A percentile compares a stretch with the other conserved stretches of the same genome.
These are phyloP conservation scores for Hypholoma sublateritium DNA, from an alignment of 768 basidiomycete species.

Conservation along the genomic window DNA sequence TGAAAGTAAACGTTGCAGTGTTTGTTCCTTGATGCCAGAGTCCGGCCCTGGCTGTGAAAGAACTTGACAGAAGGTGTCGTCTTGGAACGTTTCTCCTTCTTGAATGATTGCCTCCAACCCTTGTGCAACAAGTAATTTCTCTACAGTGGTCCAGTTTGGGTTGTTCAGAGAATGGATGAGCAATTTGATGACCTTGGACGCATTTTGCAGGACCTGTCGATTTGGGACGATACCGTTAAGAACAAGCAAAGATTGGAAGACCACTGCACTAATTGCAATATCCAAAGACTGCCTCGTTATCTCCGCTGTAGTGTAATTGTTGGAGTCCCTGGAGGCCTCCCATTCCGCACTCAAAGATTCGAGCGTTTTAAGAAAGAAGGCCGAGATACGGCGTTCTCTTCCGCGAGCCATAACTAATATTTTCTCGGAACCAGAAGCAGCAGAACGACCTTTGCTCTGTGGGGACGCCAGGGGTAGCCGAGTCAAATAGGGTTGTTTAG, in stretches of 20 bases:
- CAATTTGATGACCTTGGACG: constrained; percentile 47
- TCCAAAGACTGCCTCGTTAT: constrained; percentile 69
- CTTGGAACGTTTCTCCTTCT: constrained; percentile 29
- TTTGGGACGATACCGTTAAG: constrained; percentile 66
- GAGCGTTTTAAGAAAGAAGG: constrained; percentile 62
- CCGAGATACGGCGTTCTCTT: constrained; percentile 61
- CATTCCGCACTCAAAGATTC: constrained; percentile 50
- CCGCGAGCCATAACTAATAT: constrained; percentile 44
- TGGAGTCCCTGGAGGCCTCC: constrained; percentile 34
- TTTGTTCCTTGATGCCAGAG: constrained; percentile 65
- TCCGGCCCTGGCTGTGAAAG: constrained; percentile 43
- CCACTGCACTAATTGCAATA: constrained; percentile 60
- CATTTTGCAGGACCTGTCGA: constrained; percentile 59
- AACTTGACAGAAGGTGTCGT: constrained; percentile 37
- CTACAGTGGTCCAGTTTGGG: constrained; percentile 55
- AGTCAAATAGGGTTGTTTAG: not conserved
- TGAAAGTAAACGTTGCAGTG: constrained; percentile 38
- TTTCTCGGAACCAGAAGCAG: constrained; percentile 3
- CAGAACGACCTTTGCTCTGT: not conserved
- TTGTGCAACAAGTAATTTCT: constrained; percentile 63
- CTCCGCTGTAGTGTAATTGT: constrained; percentile 54
- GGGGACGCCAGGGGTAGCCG: not conserved
- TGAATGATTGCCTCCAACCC: constrained; percentile 65
- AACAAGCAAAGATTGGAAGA: constrained; percentile 66
- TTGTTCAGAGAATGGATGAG: constrained; percentile 39